These are phyloP conservation scores for Lipomyces sp. DNA, from an alignment of 805 yeast species.

Conservation along the genomic window DNA sequence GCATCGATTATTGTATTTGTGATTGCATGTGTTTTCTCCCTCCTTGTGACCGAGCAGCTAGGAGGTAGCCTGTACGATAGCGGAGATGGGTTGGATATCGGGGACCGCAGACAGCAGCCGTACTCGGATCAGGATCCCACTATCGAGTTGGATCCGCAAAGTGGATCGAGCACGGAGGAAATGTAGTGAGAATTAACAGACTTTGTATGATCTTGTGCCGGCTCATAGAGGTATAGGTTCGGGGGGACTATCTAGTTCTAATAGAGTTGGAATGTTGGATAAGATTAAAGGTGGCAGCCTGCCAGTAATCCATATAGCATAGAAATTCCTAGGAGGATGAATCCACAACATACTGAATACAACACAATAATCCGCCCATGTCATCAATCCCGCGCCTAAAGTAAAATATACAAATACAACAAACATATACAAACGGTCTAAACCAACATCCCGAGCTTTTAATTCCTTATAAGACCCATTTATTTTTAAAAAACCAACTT, in stretches of 20 bases:
- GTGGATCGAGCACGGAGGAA: background rate
- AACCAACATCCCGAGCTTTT: no score
- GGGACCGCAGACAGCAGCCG: background rate
- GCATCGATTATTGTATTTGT: constrained; percentile 6
- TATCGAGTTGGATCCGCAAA: background rate
- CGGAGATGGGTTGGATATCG: constrained; percentile 18
- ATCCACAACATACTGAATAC: no score
- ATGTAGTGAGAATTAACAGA: background rate
- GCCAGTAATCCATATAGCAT: no score
- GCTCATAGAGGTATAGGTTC: no score
- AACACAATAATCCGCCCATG: no score
- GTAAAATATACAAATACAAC: background rate
- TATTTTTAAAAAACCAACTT: background rate
- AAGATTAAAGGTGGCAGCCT: no score
- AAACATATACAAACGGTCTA: no score
- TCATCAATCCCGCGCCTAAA: background rate
- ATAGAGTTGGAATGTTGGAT: background rate
- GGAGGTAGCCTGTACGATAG: constrained; percentile 32
- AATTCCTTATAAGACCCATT: no score
- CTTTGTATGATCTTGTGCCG: background rate
- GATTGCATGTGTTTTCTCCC: constrained; percentile 4
- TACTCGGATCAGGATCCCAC: background rate
- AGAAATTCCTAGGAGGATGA: no score
- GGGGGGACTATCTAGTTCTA: background rate
- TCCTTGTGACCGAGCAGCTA: constrained; percentile 22